Evolutionary conservation across 345 rosid genomes (phyloP), one percentile per base, ranked within the genome.

Genomic region (Euphorbia peplus): DNA sequence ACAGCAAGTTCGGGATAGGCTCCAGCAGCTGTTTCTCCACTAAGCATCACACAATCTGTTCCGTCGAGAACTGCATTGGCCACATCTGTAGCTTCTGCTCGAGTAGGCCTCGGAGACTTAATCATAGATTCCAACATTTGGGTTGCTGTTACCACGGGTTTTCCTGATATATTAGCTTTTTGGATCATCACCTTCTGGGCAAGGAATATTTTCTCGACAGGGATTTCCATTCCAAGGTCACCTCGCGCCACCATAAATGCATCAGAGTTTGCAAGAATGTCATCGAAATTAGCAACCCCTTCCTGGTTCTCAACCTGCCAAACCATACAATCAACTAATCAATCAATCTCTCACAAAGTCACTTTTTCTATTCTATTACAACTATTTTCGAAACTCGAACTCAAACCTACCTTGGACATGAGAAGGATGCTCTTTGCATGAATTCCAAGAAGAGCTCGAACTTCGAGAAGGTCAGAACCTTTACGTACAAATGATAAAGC

Each of bases 111-210:
- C 16, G 80, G 83, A 9, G 80, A 76, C 64, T 79, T 79, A 58
- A 76, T 79, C 83, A 79, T 79, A 15, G 83, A 79, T 26, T 79
- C 83, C 57, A 79, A 63, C 83, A 79, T 79, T 58, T 79, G 83
- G 0, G 81, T 78, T 14, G 78, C 81, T 1, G 81, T 78, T 11
- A 73, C 81, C 26, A 78, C 75, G 4, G 81, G 81, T 51, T 78
- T 78, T 18, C 81, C 81, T 13, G n/a, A n/a, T 35, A 73, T 22
- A 60, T 78, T 79, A 46, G 80, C 76, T 37, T 79, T 79, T 35
- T 69, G 56, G 14, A 75, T 79, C 83, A 79, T 79, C 74, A 69
- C 22, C 53, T 79, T 79, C 47, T 79, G 78, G 4, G 83, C 80
- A 0, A 79, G 63, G 70, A 79, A 79, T 25, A 79, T 79, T 69